Evolutionary conservation across 371 early-diverging fungal genomes (phyloP), one percentile per base, ranked within the genome.

Genomic region (Quaeritorhiza haematococci): DNA sequence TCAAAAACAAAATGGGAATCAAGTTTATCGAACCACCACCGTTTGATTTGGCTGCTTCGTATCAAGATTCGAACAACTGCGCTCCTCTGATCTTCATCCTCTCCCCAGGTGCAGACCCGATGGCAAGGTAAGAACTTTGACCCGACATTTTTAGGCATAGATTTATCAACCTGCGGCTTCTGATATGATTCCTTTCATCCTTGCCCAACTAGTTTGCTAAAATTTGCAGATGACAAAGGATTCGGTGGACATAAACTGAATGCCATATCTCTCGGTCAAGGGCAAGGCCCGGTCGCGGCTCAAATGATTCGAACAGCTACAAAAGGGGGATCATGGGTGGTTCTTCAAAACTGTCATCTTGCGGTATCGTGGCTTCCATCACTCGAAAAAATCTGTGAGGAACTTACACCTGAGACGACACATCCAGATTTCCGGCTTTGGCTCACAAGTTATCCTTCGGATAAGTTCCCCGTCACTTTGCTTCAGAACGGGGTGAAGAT

Each of bases 401-500:
- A 82, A 49, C 62, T 81, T 26, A 64, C 68, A 5, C 75, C 81
- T 5, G 78, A 80, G 23, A 66, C 66, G 8, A 75, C 75, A 8
- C 67, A 80, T 56, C 49, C 32, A 6, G 81, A 82, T 3, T 82
- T 82, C 63, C 62, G 82, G 27, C 56, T 82, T 27, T 82, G 77
- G 74, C 72, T 82, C 27, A 82, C 82, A 23, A 69, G 70, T 3
- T 82, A 82, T 57, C 82, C 81, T 7, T 67, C 77, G 0, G 78
- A 79, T 56, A 67, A 71, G 33, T 82, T 82, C 61, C 82, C 82
- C 1, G 80, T 80, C 5, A 70, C 81, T 0, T 56, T 82, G 5
- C 67, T 82, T 15, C 82, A 82, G 50, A 82, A 82, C 47, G 82
- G 80, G 10, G 76, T 82, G 42, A 82, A 82, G 59, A 82, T 82